Base-by-base conservation (phyloP, 768 basidiomycete genomes). In the Pleurotus tuoliensis region DNA sequence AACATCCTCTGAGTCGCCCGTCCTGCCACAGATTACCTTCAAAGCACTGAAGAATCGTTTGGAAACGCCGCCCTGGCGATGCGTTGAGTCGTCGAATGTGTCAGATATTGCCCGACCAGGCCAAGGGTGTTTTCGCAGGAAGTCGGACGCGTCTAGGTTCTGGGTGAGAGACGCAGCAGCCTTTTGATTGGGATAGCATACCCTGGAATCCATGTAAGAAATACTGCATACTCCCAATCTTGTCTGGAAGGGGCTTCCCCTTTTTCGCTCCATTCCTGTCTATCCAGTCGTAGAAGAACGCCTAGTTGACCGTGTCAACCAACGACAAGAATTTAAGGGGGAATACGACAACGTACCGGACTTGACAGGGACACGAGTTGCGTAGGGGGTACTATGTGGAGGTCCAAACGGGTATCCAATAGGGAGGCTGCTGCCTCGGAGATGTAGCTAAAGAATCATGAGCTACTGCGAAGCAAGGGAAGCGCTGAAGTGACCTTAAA, bases 211-310 rank as follows among this genome's bases (percentile, higher is more conserved):
- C 92, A 61, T 91, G 83, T 64, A 94, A 71, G 71, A 96, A 95
- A 55, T 83, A 86, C 64, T 96, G 94, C 83, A 94, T 87, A 63
- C 88, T 91, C 6, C 94, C 94, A 49, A 94, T 87, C 73, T 96
- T 96, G 58, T 90, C 90, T 20, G 91, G 91, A 16, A 94, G 69
- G 1, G 81, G 78, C 64, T 92, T 92, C 5, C 89, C 90, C 63
- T 94, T 92, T 73, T 92, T 94, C 8, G 80, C 80, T 3, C 82
- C 89, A 65, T 74, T 90, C 57, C 92, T 77, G 63, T 95, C 93
- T 25, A 93, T 73, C 92, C 92, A 95, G 64, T 93, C 90, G 62
- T 95, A 96, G 70, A 90, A 96, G 71, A 96, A 96, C 4, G 92
- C 89, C 84, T 92, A 61, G 18, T 15, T 27, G 12, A 49, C 12